Conservation (phyloP, 2,329 filamentous ascomycete genomes). For the Claviceps africana region DNA sequence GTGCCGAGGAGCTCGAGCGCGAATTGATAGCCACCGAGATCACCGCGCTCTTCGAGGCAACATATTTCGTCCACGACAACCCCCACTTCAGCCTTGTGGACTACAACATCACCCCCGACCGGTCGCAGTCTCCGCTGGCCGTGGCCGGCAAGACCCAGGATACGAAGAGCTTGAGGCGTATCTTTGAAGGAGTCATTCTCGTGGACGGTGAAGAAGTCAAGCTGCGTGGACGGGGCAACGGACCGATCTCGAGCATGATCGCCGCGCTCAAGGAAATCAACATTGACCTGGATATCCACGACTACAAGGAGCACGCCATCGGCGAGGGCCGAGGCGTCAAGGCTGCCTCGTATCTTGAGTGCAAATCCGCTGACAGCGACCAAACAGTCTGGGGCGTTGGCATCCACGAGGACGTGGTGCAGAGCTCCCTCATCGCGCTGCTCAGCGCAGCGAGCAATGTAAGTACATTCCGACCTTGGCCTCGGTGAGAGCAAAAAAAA, state of each 20-base stretch:
- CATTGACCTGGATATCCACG: conserved; percentile 76
- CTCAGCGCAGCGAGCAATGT: conserved; percentile 77
- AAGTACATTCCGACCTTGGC: conserved; percentile 27
- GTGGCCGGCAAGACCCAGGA: conserved; percentile 57
- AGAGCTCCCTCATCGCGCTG: conserved; percentile 75
- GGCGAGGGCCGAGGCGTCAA: conserved; percentile 69
- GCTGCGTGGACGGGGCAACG: conserved; percentile 71
- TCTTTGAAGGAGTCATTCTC: conserved; percentile 73
- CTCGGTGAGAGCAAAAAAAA: too few species aligned
- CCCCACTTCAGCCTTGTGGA: conserved; percentile 78
- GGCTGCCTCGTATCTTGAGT: conserved; percentile 93
- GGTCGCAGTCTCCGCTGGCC: conserved; percentile 60
- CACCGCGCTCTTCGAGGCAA: conserved; percentile 70
- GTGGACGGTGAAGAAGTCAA: conserved; percentile 70
- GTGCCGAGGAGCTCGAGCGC: conserved; percentile 65
- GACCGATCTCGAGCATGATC: conserved; percentile 78
- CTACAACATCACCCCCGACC: conserved; percentile 80
- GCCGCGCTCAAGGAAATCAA: conserved; percentile 66
- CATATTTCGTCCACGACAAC: conserved; percentile 74
- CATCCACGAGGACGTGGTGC: conserved; percentile 44
- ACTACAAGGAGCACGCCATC: conserved; percentile 95
- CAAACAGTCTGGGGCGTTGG: conserved; percentile 76
- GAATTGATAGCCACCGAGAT: conserved; percentile 80
- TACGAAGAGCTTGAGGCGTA: conserved; percentile 62
- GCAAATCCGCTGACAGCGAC: conserved; percentile 51